These are phyloP conservation scores for Vigna trinervia DNA, from an alignment of 306 rosid genomes.

Conservation along the genomic window DNA sequence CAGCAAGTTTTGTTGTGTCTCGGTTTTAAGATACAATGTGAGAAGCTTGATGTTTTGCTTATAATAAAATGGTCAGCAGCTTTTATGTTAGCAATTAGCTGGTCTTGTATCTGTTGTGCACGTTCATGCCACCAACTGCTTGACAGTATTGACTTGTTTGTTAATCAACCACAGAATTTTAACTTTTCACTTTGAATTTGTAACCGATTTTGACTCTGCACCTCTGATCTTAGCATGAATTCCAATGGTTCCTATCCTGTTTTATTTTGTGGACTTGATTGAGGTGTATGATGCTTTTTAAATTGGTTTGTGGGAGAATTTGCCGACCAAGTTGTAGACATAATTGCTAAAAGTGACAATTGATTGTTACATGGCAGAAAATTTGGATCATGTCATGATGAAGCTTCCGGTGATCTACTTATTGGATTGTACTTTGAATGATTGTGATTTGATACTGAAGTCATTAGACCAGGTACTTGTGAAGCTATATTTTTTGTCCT, in stretches of 20 bases:
- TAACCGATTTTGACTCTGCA: conserved; percentile 23
- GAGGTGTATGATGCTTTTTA: conserved; percentile 36
- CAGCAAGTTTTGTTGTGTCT: conserved; percentile 30
- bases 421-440: conserved; percentile 89
- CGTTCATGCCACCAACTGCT: neutral
- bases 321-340: conserved; percentile 40
- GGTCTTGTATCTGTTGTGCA: conserved; percentile 18
- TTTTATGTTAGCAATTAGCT: conserved; percentile 14
- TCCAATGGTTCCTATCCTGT: conserved; percentile 22
- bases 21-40: conserved; percentile 7
- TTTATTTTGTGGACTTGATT: conserved; percentile 30
- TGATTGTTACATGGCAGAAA: conserved; percentile 60
- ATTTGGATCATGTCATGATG: conserved; percentile 45
- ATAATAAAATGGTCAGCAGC: conserved; percentile 24
- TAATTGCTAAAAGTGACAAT: conserved; percentile 33
- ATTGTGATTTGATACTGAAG: conserved; percentile 73
- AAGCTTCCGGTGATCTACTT: conserved; percentile 80
- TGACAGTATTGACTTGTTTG: conserved; percentile 24
- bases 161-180: conserved; percentile 18
- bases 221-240: conserved; percentile 20
- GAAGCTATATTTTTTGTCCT: conserved; percentile 29
- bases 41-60: conserved; percentile 13
- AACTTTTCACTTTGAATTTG: conserved; percentile 12
- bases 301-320: conserved; percentile 24
- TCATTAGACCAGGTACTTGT: conserved; percentile 75